These are phyloP conservation scores for Melampsora larici-populina DNA, from an alignment of 1,284 basidiomycete genomes.

Conservation along the genomic window DNA sequence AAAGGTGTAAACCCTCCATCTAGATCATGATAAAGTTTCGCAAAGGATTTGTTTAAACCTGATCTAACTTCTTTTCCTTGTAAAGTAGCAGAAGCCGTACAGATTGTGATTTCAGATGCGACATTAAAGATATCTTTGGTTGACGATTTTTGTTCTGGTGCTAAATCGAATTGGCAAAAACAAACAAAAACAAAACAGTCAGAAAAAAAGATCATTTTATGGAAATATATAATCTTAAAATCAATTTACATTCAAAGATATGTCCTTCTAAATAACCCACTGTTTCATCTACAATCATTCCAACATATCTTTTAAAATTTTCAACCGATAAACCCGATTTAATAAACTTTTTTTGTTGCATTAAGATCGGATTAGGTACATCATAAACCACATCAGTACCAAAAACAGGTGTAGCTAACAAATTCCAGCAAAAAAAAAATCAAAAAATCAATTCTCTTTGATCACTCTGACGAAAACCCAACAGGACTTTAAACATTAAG, in stretches of 20 bases:
- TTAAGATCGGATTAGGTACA: conserved; percentile 89
- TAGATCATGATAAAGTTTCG: conserved; percentile 80
- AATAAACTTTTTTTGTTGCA: conserved; percentile 98
- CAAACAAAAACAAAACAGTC: too few species aligned
- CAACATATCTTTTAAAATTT: conserved; percentile 84
- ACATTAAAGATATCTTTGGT: conserved; percentile 64
- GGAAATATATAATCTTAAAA: background rate
- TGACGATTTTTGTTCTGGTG: background rate
- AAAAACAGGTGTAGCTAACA: conserved; percentile 60
- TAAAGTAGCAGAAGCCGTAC: conserved; percentile 86
- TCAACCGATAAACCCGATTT: conserved; percentile 90
- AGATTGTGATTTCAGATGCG: conserved; percentile 88
- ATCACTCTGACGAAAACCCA: background rate
- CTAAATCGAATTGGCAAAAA: background rate
- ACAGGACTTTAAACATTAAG: background rate
- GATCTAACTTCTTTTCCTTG: conserved; percentile 87
- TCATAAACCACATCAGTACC: conserved; percentile 98
- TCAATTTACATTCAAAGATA: conserved; percentile 60
- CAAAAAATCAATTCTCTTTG: conserved; percentile 6
- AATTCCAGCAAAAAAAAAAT: background rate
- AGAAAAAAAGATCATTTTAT: background rate
- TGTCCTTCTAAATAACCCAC: conserved; percentile 55
- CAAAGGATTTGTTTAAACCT: conserved; percentile 76
- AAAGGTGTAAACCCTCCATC: conserved; percentile 64
- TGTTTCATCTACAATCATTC: conserved; percentile 80